Base-by-base conservation (phyloP, 2,329 filamentous ascomycete genomes). In the Alternaria tenuissima region DNA sequence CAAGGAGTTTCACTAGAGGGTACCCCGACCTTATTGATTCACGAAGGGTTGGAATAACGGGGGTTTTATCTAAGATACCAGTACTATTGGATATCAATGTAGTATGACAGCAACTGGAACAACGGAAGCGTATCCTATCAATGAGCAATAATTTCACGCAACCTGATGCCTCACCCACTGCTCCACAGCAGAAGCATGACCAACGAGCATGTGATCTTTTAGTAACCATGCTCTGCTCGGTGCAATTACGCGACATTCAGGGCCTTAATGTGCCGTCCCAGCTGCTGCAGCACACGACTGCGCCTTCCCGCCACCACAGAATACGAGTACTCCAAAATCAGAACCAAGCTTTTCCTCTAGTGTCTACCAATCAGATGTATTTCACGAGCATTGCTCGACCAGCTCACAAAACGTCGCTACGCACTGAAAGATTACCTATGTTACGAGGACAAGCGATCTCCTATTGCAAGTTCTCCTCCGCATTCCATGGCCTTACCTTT, bases 51-150 rank as follows among this genome's bases (percentile, higher is more conserved):
- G 26, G 51, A 36, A 53, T 34, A 7, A 36, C 30, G 14, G 7
- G 51, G 28, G 22, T 7, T 44, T 53, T 34, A n/a, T 44, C 9
- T 36, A 28, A 20, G 51, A 53, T 53, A 44, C 16, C 7, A 44
- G 39, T 14, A 22, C 22, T 16, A n/a, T 44, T 53, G 20, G 18
- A 44, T 12, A 53, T 36, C 12, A 44, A 20, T 39, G 18, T 43
- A 44, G 39, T 14, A 4, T 8, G 7, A 8, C 14, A 7, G 6
- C 11, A 32, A 24, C 1, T 14, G 18, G 2, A 38, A 28, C 26
- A 9, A 4, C 6, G 16, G 26, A 20, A 30, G 44, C 5, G 11
- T 24, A 22, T 7, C 6, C n/a, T 20, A 32, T 20, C 5, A 5
- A 20, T 4, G 0, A 38, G 36, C 36, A 38, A 9, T 38, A 16